phyloP scores from a whole-genome alignment of 2,329 filamentous ascomycete genomes.

The Cladosporium sp. region DNA sequence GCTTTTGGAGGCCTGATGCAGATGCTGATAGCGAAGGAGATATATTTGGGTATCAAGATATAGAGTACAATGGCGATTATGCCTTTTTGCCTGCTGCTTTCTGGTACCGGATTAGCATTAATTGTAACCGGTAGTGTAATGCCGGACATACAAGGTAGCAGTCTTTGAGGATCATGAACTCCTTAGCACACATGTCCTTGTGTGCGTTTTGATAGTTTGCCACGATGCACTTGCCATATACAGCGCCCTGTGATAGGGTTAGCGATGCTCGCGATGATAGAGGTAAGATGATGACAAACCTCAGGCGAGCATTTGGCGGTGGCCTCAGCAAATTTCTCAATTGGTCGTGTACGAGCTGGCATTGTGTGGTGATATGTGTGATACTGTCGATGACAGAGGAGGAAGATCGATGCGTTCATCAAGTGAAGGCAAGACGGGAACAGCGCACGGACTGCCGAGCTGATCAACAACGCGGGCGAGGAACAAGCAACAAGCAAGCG shows the following conservation, averaged over 20 bases:
- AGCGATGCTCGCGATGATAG: too few species aligned
- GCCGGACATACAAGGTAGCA: slow-evolving; percentile 66
- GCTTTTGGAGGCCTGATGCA: slow-evolving; percentile 25
- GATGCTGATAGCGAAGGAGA: not conserved
- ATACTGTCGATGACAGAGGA: not conserved
- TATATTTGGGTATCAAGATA: slow-evolving; percentile 7
- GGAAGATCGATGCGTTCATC: slow-evolving; percentile 13
- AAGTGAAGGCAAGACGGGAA: not conserved
- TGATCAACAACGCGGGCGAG: slow-evolving; percentile 11
- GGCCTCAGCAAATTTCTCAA: slow-evolving; percentile 69
- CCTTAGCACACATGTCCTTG: slow-evolving; percentile 84
- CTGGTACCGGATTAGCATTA: slow-evolving; percentile 20
- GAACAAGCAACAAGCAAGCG: not conserved
- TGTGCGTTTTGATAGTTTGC: slow-evolving; percentile 86
- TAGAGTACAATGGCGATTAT: slow-evolving; percentile 20
- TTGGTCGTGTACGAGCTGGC: slow-evolving; percentile 59
- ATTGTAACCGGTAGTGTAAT: too few species aligned
- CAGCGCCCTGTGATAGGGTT: slow-evolving; percentile 62
- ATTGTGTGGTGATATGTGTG: slow-evolving; percentile 28
- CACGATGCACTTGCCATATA: slow-evolving; percentile 89
- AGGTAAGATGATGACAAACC: slow-evolving; percentile 52
- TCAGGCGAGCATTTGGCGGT: slow-evolving; percentile 67
- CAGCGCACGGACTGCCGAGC: not conserved
- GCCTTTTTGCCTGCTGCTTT: slow-evolving; percentile 35
- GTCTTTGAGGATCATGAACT: slow-evolving; percentile 83